Percentiles rank a stretch among this genome's conserved stretches.
Conservation (phyloP, 495 filamentous ascomycete species). For the Penicillium lividum region DNA sequence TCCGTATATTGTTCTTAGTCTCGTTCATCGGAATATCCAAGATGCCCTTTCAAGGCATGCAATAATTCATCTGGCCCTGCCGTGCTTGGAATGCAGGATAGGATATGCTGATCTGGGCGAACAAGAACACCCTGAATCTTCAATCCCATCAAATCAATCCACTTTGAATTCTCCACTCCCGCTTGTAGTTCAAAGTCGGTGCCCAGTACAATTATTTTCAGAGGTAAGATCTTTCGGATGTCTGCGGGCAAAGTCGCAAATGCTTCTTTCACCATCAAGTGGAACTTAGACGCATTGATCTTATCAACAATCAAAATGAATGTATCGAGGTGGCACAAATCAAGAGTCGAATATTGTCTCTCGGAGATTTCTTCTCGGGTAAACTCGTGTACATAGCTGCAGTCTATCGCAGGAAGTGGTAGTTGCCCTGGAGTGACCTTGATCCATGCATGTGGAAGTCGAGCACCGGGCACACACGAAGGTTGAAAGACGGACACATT, state of each 20-base stretch:
- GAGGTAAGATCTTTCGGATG: neutral
- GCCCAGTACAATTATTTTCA: neutral
- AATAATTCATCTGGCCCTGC: constrained; percentile 6
- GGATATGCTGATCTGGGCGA: constrained; percentile 41
- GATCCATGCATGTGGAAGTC: constrained; percentile 40
- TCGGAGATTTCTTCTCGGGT: constrained; percentile 14
- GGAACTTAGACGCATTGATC: constrained; percentile 9
- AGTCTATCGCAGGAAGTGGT: constrained; percentile 26
- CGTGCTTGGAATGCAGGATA: constrained; percentile 15
- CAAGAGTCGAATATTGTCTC: constrained; percentile 34
- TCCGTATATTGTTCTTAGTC: neutral
- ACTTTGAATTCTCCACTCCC: constrained; percentile 10
- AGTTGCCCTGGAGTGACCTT: neutral
- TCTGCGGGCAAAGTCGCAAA: neutral
- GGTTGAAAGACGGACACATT: constrained; percentile 29
- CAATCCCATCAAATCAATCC: constrained; percentile 23
- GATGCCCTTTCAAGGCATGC: constrained; percentile 11
- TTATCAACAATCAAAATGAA: constrained; percentile 32
- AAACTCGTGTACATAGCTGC: constrained; percentile 31
- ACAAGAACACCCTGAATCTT: constrained; percentile 27
- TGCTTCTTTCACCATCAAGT: constrained; percentile 8
- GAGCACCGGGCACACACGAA: constrained; percentile 26
- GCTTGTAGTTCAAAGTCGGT: constrained; percentile 17
- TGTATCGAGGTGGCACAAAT: constrained; percentile 29
- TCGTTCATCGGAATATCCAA: constrained; percentile 4